Base-by-base conservation (phyloP, 306 rosid species). In the Cucumis hystrix region DNA sequence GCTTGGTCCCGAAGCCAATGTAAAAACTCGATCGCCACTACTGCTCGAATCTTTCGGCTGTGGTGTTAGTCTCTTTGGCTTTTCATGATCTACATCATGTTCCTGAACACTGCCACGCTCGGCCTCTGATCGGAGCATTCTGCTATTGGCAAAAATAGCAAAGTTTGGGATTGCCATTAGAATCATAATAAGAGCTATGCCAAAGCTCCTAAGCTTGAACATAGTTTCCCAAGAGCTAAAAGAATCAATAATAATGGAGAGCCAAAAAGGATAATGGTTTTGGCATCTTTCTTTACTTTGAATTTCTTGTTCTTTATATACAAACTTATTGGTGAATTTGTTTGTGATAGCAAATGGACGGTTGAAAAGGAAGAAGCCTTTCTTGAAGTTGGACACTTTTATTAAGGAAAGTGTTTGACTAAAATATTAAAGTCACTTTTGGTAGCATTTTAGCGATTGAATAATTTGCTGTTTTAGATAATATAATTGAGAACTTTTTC, bases 1-100 rank as follows among this genome's bases (percentile, higher is more conserved):
- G 78, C 98, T 89, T 3, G 96, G 98, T 61, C 98, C 96, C 61
- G 98, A 92, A 68, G 94, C 80, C 92, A 92, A 68, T 4, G 92
- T 83, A 65, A 75, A 80, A 63, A 79, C 75, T 77, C 63, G 81
- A 60, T 69, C 69, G 13, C 80, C 64, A 12, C 64, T 78, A 63
- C 16, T 10, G 16, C 64, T 7, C 2, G 35, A 21, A 59, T 8
- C 33, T 15, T 59, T 59, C 16, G 8, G 3, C 17, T 2, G 17
- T 23, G 64, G 64, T 23, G 17, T 7, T 59, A 59, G 16, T 2
- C 35, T 59, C 0, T 21, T 23, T 3, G 64, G 37, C 37, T 59
- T 23, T 23, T 59, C 64, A 11, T 23, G 25, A 23, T 14, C 37
- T 0, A 59, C 37, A 4, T 25, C 16, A 3, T 23, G 16, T 14